Evolutionary conservation across 1,284 basidiomycete genomes (phyloP).

Genomic region (Tilletiopsis washingtonensis): DNA sequence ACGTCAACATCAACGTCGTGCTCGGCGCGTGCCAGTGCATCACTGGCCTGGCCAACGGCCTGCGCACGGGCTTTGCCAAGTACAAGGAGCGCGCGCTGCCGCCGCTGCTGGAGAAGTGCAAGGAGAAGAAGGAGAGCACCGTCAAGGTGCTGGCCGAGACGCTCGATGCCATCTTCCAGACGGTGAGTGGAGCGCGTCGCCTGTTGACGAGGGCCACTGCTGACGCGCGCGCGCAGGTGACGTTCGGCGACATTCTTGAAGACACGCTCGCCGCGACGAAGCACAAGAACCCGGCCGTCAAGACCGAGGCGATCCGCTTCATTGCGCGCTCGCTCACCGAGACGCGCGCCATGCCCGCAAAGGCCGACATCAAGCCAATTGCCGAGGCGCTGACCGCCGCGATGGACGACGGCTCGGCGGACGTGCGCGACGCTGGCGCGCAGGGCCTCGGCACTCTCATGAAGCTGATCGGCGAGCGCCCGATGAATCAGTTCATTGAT

Average conservation of each 20-base stretch:
- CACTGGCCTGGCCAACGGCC: slow-evolving; percentile 74
- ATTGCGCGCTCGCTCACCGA: slow-evolving; percentile 67
- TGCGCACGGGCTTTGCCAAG: slow-evolving; percentile 62
- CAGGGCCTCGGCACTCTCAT: slow-evolving; percentile 80
- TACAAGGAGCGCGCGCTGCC: slow-evolving; percentile 68
- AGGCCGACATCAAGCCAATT: slow-evolving; percentile 72
- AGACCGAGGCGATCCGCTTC: slow-evolving; percentile 86
- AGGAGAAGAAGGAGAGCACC: slow-evolving; percentile 85
- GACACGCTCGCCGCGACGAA: slow-evolving; percentile 70
- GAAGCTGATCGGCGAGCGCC: slow-evolving; percentile 94
- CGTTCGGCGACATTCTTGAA: slow-evolving; percentile 72
- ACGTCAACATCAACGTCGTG: slow-evolving; percentile 94
- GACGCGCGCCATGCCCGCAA: slow-evolving; percentile 60
- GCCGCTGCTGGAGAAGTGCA: slow-evolving; percentile 78
- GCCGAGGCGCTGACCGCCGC: slow-evolving; percentile 69
- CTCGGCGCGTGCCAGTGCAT: slow-evolving; percentile 78
- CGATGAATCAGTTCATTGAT: slow-evolving; percentile 80
- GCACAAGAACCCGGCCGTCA: slow-evolving; percentile 94
- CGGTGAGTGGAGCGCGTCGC: slow-evolving; percentile 52
- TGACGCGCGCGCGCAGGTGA: slow-evolving; percentile 20
- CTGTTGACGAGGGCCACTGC: slow-evolving; percentile 7
- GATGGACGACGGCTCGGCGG: slow-evolving; percentile 81
- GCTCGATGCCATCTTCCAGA: slow-evolving; percentile 79
- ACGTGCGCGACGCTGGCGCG: slow-evolving; percentile 82
- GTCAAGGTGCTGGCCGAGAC: slow-evolving; percentile 81